These are phyloP conservation scores for Aureobasidium sp. DNA, from an alignment of 2,329 filamentous ascomycete species.

Conservation along the genomic window DNA sequence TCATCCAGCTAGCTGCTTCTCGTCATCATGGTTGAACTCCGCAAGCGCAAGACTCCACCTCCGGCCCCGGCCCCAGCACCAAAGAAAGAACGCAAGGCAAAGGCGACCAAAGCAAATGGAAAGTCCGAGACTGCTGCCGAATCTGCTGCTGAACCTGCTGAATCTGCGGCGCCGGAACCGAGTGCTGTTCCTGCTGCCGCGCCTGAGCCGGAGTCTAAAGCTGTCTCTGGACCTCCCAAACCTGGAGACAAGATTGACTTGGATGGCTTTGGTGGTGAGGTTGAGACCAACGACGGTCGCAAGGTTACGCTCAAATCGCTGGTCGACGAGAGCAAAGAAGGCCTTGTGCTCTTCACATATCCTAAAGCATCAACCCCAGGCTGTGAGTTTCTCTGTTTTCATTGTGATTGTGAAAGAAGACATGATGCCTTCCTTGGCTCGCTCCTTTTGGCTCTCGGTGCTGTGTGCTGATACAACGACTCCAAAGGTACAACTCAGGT, in stretches of 20 bases:
- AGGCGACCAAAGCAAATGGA: constrained; percentile 24
- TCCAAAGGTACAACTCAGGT: constrained; percentile 78
- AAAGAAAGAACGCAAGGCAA: constrained; percentile 40
- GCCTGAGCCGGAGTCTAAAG: constrained; percentile 18
- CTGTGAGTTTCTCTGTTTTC: constrained; percentile 56
- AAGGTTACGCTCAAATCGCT: constrained; percentile 75
- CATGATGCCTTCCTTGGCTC: neutral
- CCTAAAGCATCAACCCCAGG: constrained; percentile 90
- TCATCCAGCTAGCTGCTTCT: neutral
- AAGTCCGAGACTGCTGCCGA: constrained; percentile 21
- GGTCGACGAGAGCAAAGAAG: constrained; percentile 72
- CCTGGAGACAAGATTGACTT: constrained; percentile 49
- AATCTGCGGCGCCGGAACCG: constrained; percentile 20
- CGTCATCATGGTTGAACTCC: constrained; percentile 48
- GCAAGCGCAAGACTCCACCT: constrained; percentile 54
- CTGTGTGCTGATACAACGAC: neutral
- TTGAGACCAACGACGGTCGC: constrained; percentile 78
- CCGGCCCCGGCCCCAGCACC: constrained; percentile 41
- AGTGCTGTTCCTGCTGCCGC: constrained; percentile 16
- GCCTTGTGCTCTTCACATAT: constrained; percentile 91
- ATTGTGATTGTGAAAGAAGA: constrained; percentile 17
- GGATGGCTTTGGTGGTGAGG: constrained; percentile 55
- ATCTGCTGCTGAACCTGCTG: constrained; percentile 20
- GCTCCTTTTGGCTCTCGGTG: neutral
- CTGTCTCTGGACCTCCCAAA: constrained; percentile 24